Percentiles rank a stretch among this genome's conserved stretches.
These are phyloP conservation scores for Suillus alpinus DNA, from an alignment of 768 basidiomycete genomes.

Conservation along the genomic window DNA sequence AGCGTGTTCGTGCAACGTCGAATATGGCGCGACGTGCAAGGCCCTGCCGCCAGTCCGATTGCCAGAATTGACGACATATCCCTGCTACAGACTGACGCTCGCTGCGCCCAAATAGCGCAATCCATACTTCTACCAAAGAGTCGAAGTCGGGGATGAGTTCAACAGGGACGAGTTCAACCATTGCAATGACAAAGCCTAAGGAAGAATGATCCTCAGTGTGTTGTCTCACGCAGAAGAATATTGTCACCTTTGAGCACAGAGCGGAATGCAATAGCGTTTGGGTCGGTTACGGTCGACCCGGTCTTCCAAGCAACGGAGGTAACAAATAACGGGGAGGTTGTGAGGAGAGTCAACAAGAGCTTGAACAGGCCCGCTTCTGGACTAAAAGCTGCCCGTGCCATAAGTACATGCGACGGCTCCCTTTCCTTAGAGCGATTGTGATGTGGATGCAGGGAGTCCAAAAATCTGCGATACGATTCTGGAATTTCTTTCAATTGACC, in stretches of 20 bases:
- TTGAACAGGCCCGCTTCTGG: conserved; percentile 60
- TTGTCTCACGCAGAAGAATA: neutral
- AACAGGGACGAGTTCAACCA: conserved; percentile 71
- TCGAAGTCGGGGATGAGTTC: conserved; percentile 79
- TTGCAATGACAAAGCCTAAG: conserved; percentile 70
- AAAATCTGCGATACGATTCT: conserved; percentile 51
- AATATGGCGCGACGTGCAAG: conserved; percentile 75
- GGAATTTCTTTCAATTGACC: conserved; percentile 50
- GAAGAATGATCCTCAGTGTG: conserved; percentile 6
- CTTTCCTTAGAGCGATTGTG: conserved; percentile 49
- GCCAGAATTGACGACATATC: conserved; percentile 83
- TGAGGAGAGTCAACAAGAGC: conserved; percentile 55
- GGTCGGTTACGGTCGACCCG: conserved; percentile 66
- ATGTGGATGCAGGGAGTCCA: conserved; percentile 48
- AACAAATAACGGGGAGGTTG: conserved; percentile 73
- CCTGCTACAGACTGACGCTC: conserved; percentile 56
- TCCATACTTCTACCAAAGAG: conserved; percentile 71
- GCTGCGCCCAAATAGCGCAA: conserved; percentile 75
- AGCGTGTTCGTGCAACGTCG: conserved; percentile 78
- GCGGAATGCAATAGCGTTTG: conserved; percentile 76
- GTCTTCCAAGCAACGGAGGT: conserved; percentile 67
- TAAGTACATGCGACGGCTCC: conserved; percentile 53
- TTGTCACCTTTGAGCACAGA: conserved; percentile 79
- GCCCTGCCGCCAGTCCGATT: conserved; percentile 66
- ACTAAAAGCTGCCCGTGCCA: conserved; percentile 56